Evolutionary conservation across 306 rosid genomes (phyloP), one percentile per base, ranked within the genome.

Genomic region (Vigna nakashimae): DNA sequence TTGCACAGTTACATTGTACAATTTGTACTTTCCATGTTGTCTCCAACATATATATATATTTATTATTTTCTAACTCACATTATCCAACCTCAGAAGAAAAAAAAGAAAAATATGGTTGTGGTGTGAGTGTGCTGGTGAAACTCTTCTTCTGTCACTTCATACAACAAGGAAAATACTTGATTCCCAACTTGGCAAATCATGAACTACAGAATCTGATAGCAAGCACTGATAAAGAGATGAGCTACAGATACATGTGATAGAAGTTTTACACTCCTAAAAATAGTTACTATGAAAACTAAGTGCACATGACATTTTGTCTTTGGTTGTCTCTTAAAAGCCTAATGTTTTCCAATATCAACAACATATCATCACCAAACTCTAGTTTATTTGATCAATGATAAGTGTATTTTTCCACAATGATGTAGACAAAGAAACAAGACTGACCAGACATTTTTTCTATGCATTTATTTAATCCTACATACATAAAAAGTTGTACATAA

Each of bases 1-100:
- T 63, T 43, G 34, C 71, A 20, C 6, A 20, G 53, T 42, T n/a
- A 3, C 16, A 4, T 24, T 30, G 67, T 82, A 62, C 77, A 32
- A 6, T 57, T 48, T 48, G 81, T 64, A 46, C 79, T 69, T 66
- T 36, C 43, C 71, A 76, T 56, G 42, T 30, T 30, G 70, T 51
- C 79, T 56, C 76, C 85, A 73, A 55, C 76, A 56, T 62, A 68
- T 67, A 53, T 67, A 53, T 20, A 24, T 20, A 34, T 58, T 43
- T 46, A n/a, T 74, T 79, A 45, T 22, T 32, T 71, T 38, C 56
- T 12, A 34, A 16, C 7, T 73, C 49, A 68, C 28, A 69, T 68
- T 40, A 66, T 8, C 82, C 74, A 63, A 26, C 24, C 60, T 9
- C 26, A 45, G 26, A 59, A 30, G 14, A 3, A 22, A 22, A 56